Conservation (phyloP, 352 stramenopile species). For the Phytophthora tubulina region DNA sequence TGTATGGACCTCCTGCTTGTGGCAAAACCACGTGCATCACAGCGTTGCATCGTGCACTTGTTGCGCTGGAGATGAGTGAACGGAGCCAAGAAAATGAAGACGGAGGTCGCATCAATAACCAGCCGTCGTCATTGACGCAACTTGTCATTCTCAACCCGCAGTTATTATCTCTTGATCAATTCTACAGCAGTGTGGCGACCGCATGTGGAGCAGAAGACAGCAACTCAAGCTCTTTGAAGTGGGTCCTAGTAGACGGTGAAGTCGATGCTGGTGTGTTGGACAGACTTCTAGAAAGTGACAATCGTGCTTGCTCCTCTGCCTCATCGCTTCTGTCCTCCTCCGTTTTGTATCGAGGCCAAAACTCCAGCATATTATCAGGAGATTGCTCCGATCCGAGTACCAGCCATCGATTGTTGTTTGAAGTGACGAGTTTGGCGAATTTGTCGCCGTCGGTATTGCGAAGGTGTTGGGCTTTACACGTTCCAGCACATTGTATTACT, state of each 20-base stretch:
- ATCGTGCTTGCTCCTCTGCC: slow-evolving; percentile 10
- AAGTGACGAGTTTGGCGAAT: slow-evolving; percentile 19
- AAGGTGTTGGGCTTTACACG: slow-evolving; percentile 30
- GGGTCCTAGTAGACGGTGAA: slow-evolving; percentile 47
- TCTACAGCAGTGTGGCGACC: slow-evolving; percentile 36
- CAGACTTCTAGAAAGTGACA: slow-evolving; percentile 35
- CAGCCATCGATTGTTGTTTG: slow-evolving; percentile 37
- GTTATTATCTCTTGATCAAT: slow-evolving; percentile 43
- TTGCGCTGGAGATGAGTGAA: slow-evolving; percentile 51
- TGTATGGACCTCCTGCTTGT: slow-evolving; percentile 48
- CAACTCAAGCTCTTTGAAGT: slow-evolving; percentile 17
- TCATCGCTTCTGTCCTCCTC: slow-evolving; percentile 24
- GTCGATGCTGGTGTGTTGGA: slow-evolving; percentile 43
- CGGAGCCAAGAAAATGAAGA: slow-evolving; percentile 34
- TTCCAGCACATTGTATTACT: slow-evolving; percentile 30
- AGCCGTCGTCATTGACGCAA: slow-evolving; percentile 18
- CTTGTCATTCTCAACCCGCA: slow-evolving; percentile 48
- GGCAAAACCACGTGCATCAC: slow-evolving; percentile 67
- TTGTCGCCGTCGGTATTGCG: slow-evolving; percentile 38
- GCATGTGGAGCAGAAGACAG: slow-evolving; percentile 7
- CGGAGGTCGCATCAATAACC: neutral
- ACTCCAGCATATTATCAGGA: slow-evolving; percentile 17
- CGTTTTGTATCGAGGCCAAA: slow-evolving; percentile 22
- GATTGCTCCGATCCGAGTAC: slow-evolving; percentile 3
- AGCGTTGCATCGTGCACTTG: slow-evolving; percentile 56